Evolutionary conservation across 768 basidiomycete species (phyloP), one percentile per base, ranked within the genome.

Genomic region (Boletus huronensis): DNA sequence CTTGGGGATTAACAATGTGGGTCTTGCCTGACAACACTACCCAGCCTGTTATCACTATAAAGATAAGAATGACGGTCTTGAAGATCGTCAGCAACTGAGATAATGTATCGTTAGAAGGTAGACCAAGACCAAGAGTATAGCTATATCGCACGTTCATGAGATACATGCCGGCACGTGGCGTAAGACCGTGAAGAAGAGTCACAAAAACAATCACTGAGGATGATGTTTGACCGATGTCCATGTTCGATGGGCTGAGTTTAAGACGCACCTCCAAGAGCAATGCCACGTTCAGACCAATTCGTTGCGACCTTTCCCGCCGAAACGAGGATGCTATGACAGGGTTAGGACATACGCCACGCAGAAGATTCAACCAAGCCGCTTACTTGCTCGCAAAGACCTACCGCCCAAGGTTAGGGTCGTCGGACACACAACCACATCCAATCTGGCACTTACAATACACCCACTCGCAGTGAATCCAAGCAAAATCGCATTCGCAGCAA

Each of bases 11-110:
- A 42, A 74, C 31, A 25, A 87, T 75, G 9, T 72, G 73, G 3
- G 82, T 85, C 50, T 76, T 71, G 0, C 83, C 85, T 7, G 79
- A 77, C 13, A 87, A 75, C 6, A 87, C 85, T 19, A 80, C 80
- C 72, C 82, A 79, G 3, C 83, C 82, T 13, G 82, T 79, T 46
- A 84, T 67, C 2, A 82, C 77, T 42, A 87, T 67, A 56, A 84
- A 76, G n/a, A 80, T 26, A 0, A 84, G 70, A 46, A 84, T 79
- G 21, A 71, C 53, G 10, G 80, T 78, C 64, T 84, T 84, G 73
- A 83, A 82, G 29, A 80, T 55, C 31, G 79, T 77, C 43, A 84
- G 67, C 13, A 67, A 62, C 82, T 65, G 16, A 11, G 25, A 32
- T 2, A 13, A 1, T 0, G 1, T 21, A 0, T 31, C 46, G 6